phyloP scores from a whole-genome alignment of 352 stramenopile genomes.

The Pythium guiyangense region DNA sequence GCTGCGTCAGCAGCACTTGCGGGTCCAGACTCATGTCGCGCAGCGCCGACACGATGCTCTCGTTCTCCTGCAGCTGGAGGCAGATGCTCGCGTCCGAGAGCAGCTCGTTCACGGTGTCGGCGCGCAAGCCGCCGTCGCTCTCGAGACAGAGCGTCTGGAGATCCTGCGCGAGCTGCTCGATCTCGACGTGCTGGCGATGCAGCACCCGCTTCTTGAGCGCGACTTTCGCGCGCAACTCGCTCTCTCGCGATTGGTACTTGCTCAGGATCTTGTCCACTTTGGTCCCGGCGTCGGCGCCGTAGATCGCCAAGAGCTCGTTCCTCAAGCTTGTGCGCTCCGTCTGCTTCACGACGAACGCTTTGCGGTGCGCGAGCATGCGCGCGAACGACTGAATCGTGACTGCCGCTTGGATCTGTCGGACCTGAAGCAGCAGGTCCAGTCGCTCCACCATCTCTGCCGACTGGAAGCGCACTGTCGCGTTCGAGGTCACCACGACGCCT shows the following conservation, averaged over 20 bases:
- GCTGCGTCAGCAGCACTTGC: constrained; percentile 35
- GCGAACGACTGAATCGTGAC: constrained; percentile 34
- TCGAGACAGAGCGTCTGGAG: constrained; percentile 38
- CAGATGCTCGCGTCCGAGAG: constrained; percentile 43
- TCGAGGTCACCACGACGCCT: constrained; percentile 12
- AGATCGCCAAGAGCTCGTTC: constrained; percentile 37
- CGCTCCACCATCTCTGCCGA: constrained; percentile 27
- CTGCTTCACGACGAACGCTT: constrained; percentile 25
- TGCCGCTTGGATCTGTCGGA: constrained; percentile 25
- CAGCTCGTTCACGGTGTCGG: constrained; percentile 42
- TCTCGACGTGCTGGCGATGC: constrained; percentile 16
- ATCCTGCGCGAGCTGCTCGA: constrained; percentile 30
- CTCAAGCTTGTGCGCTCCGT: constrained; percentile 21
- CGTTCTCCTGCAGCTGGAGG: constrained; percentile 27
- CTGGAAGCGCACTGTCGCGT: constrained; percentile 20
- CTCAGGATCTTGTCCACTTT: constrained; percentile 33
- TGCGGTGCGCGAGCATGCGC: constrained; percentile 28
- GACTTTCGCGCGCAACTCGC: constrained; percentile 35
- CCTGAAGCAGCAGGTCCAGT: constrained; percentile 33
- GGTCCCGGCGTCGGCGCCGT: constrained; percentile 20
- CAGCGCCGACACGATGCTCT: constrained; percentile 43
- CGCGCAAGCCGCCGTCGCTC: constrained; percentile 23
- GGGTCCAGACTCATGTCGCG: constrained; percentile 70
- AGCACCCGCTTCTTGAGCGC: constrained; percentile 22
- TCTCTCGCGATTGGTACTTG: constrained; percentile 37